phyloP scores from a whole-genome alignment of 768 basidiomycete genomes.

The Mycena floridula region DNA sequence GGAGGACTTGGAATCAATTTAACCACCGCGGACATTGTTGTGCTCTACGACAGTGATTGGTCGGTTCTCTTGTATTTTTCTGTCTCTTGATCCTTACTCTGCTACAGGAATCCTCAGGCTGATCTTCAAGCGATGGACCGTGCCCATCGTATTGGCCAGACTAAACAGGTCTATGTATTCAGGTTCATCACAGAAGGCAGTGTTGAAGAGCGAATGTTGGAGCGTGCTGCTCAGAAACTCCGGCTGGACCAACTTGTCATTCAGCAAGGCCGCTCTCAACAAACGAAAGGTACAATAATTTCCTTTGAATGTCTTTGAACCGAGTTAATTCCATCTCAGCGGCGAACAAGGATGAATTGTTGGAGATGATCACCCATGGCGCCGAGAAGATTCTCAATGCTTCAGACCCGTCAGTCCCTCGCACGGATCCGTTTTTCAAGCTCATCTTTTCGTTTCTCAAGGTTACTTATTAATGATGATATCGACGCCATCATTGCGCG shows the following conservation, averaged over 20 bases:
- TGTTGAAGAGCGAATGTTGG: slow-evolving; percentile 93
- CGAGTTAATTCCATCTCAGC: slow-evolving; percentile 34
- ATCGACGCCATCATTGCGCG: slow-evolving; percentile 91
- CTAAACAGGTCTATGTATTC: slow-evolving; percentile 96
- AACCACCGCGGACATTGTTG: slow-evolving; percentile 90
- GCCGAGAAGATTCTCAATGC: slow-evolving; percentile 94
- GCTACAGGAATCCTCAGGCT: slow-evolving; percentile 89
- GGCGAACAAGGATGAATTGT: slow-evolving; percentile 89
- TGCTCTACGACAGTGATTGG: slow-evolving; percentile 97
- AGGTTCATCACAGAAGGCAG: slow-evolving; percentile 95
- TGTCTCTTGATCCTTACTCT: slow-evolving; percentile 2
- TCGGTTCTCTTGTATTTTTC: slow-evolving; percentile 16
- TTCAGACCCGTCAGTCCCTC: slow-evolving; percentile 52
- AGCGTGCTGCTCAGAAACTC: slow-evolving; percentile 92
- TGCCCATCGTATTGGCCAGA: slow-evolving; percentile 94
- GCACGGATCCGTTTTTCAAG: not conserved
- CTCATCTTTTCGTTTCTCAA: slow-evolving; percentile 19
- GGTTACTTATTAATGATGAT: slow-evolving; percentile 76
- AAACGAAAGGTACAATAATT: slow-evolving; percentile 60
- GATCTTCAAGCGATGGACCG: slow-evolving; percentile 99
- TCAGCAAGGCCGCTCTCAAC: slow-evolving; percentile 86
- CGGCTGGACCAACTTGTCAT: slow-evolving; percentile 94
- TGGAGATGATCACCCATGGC: slow-evolving; percentile 98
- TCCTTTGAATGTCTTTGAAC: not conserved
- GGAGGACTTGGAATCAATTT: slow-evolving; percentile 97